Evolutionary conservation across 768 basidiomycete genomes (phyloP), one percentile per base, ranked within the genome.

Genomic region (Rhizopogon rudus): DNA sequence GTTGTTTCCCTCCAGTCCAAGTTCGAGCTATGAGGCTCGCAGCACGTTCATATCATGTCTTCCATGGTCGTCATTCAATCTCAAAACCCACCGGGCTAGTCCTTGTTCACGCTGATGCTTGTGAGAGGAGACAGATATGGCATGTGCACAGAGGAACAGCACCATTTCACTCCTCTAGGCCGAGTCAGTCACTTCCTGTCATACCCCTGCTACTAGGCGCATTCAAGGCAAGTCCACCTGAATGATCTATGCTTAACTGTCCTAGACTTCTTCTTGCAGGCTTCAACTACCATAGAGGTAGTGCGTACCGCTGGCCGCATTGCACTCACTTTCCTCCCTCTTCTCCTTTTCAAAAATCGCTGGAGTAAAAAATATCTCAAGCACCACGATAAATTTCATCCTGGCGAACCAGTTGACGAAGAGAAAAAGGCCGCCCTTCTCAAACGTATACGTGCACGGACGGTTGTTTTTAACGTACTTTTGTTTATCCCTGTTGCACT

Each of bases 291-390:
- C 0, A 74, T 93, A 49, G 84, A 87, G 63, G 41, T 87, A n/a
- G 81, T 83, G 14, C 80, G 86, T 46, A 89, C 84, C 7, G 81
- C 82, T 42, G 84, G 78, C 43, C 81, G 91, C 55, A 76, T 93
- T 50, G 84, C 82, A 0, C 75, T 93, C 33, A 91, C 89, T 0
- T 82, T 93, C 58, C 73, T 91, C 12, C 91, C 91, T 22, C 65
- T 89, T 33, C 64, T 91, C 56, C 67, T 88, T 51, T 58, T 90
- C 40, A 82, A 78, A 60, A 87, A 83, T 51, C 71, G 77, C 58
- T 77, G 72, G 58, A 73, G 82, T 0, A 76, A 72, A 55, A 80
- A 70, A 62, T 67, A 74, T 22, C 77, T 91, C 57, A 70, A 79
- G 7, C 77, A 81, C 57, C 66, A 68, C 9, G 67, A 72, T n/a